These are phyloP conservation scores for Ceratobasidium sp. DNA, from an alignment of 1,284 basidiomycete genomes.

Conservation along the genomic window DNA sequence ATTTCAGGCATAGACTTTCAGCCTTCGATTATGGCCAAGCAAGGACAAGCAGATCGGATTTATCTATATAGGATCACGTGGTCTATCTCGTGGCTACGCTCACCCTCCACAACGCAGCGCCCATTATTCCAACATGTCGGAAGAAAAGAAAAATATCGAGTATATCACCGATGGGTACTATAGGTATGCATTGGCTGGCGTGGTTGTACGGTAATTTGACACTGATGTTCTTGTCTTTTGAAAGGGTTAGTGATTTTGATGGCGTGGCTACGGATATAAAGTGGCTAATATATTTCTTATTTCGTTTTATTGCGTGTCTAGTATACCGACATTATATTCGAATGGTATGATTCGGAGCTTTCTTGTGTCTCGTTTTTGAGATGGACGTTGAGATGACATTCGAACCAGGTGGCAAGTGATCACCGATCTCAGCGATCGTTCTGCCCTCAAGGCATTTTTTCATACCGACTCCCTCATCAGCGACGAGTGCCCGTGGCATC, in stretches of 20 bases:
- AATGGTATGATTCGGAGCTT: slow-evolving; percentile 47
- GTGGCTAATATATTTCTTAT: slow-evolving; percentile 23
- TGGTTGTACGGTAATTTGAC: not conserved
- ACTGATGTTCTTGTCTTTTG: not conserved
- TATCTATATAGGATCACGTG: slow-evolving; percentile 1
- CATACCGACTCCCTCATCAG: slow-evolving; percentile 81
- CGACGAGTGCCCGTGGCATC: slow-evolving; percentile 64
- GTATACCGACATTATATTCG: slow-evolving; percentile 48
- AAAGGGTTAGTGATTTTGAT: slow-evolving; percentile 27
- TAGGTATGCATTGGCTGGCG: not conserved
- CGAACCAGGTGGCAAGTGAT: slow-evolving; percentile 62
- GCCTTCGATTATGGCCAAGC: not conserved
- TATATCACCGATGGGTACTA: slow-evolving; percentile 32
- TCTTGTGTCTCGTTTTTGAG: not conserved
- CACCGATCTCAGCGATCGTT: slow-evolving; percentile 66
- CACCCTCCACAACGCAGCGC: slow-evolving; percentile 21
- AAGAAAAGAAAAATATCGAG: slow-evolving; percentile 1
- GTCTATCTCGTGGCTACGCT: slow-evolving; percentile 23
- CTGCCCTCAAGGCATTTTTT: slow-evolving; percentile 76
- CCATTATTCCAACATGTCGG: slow-evolving; percentile 12
- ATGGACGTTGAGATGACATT: not conserved
- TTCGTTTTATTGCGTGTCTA: not conserved
- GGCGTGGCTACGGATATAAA: slow-evolving; percentile 13
- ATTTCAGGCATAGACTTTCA: too few relatives aligned
- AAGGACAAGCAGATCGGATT: not conserved